Base-by-base conservation (phyloP, 169 alveolate species). In the Plasmodium yoelii region DNA sequence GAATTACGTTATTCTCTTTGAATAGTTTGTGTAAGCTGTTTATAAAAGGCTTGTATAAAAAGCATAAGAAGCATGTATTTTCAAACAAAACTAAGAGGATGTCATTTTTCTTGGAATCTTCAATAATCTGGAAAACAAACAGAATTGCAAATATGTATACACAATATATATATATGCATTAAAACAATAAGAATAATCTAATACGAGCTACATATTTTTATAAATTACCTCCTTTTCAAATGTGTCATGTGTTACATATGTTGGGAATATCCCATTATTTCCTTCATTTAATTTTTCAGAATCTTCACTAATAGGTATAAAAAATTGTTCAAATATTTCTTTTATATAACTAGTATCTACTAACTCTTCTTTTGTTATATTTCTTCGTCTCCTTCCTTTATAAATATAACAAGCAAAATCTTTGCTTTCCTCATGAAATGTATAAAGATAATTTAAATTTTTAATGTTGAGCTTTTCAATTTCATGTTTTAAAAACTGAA, bases 331-430 rank as follows among this genome's bases (percentile, higher is more conserved):
- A 19, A 77, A 15, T 18, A 77, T 77, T n/a, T 77, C 75, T 69
- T 77, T 64, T 22, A 77, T 42, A 13, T 61, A 19, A 57, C 39
- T 59, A 15, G 10, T 34, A 53, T 67, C 65, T 19, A 42, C 19
- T 18, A 77, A 64, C 72, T 77, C 88, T 24, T 77, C 77, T 28
- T 77, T 65, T 12, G 88, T 63, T 65, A 77, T 63, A 57, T 77
- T 77, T 51, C 88, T 77, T 56, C 88, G 63, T 67, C 88, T 67
- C 39, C 88, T 65, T 44, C 88, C 88, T 77, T 77, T 77, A 59
- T 77, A 77, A 55, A 77, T 60, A 77, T 47, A 77, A 39, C 88
- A 77, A 39, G 88, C 74, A 44, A 63, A 77, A 22, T 77, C 88
- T 24, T 42, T 77, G 51, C 77, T 77, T 63, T 77, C 77, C 68